Evolutionary conservation across 495 filamentous ascomycete species (phyloP).

Genomic region (Platismatia glauca): DNA sequence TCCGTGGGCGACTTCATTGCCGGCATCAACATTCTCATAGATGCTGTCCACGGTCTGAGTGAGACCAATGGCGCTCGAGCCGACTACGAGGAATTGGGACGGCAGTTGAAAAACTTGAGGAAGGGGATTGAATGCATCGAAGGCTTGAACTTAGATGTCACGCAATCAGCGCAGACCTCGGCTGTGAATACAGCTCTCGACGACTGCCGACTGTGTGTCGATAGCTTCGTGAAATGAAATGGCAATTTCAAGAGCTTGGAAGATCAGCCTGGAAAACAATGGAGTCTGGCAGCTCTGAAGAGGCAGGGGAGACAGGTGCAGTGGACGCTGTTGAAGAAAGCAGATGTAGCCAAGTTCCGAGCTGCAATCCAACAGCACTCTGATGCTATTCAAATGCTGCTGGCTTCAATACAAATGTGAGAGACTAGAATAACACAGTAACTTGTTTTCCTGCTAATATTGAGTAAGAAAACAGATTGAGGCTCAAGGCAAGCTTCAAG

Average conservation of each 20-base stretch:
- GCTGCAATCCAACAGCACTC: not conserved
- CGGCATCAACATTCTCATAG: not conserved
- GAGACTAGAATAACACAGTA: no score
- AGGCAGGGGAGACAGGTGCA: not conserved
- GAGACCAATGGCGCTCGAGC: not conserved
- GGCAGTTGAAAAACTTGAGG: not conserved
- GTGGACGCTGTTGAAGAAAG: not conserved
- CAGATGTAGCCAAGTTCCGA: not conserved
- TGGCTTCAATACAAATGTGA: not conserved
- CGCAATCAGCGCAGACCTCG: not conserved
- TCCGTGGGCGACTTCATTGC: not conserved
- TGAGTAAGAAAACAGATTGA: not conserved
- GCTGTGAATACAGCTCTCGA: not conserved
- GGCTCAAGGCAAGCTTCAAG: not conserved
- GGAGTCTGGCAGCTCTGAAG: not conserved
- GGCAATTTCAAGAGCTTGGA: not conserved
- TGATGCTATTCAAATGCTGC: not conserved
- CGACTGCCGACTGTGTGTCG: not conserved
- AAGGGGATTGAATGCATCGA: not conserved
- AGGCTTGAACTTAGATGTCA: not conserved
- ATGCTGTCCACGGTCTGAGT: not conserved
- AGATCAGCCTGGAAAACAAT: not conserved
- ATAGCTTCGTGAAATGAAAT: not conserved
- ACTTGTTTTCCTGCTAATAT: not conserved
- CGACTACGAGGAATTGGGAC: not conserved